Evolutionary conservation across 495 filamentous ascomycete genomes (phyloP).

Genomic region (Talaromyces trachyspermus): DNA sequence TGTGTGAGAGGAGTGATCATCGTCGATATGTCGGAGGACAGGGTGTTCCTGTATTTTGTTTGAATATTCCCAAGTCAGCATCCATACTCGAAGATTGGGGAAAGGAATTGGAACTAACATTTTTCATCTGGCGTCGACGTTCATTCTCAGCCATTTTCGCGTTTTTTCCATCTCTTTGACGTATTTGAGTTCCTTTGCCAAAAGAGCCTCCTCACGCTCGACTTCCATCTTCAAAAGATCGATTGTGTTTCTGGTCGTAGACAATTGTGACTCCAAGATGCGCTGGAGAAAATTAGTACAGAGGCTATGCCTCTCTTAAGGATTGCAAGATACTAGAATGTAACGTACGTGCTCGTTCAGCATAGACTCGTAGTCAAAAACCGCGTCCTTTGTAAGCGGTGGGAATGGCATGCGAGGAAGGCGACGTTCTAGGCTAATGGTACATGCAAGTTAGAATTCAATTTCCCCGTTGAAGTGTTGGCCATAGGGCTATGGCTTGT

Average conservation of each 20-base stretch:
- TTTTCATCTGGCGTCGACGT: conserved; percentile 38
- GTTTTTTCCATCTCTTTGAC: conserved; percentile 49
- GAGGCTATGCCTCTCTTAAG: not conserved
- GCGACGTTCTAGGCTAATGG: conserved; percentile 35
- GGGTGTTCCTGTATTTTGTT: conserved; percentile 30
- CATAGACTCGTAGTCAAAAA: conserved; percentile 55
- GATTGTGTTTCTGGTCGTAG: conserved; percentile 45
- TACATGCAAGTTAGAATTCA: not conserved
- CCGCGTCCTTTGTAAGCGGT: conserved; percentile 43
- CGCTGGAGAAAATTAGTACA: conserved; percentile 26
- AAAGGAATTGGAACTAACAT: conserved; percentile 24
- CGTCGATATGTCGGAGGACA: conserved; percentile 30
- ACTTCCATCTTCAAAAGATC: conserved; percentile 48
- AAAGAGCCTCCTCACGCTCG: conserved; percentile 42
- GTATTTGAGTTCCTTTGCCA: conserved; percentile 42
- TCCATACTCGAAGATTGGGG: not conserved
- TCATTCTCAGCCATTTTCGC: conserved; percentile 40
- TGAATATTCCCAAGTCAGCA: not conserved
- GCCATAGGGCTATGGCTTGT: no score
- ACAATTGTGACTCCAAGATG: conserved; percentile 43
- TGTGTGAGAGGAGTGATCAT: conserved; percentile 13
- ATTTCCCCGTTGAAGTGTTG: no score
- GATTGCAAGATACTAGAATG: not conserved
- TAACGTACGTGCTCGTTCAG: conserved; percentile 47
- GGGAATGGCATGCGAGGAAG: conserved; percentile 56